Evolutionary conservation across 2,329 filamentous ascomycete species (phyloP).

Genomic region (Capronia americana): DNA sequence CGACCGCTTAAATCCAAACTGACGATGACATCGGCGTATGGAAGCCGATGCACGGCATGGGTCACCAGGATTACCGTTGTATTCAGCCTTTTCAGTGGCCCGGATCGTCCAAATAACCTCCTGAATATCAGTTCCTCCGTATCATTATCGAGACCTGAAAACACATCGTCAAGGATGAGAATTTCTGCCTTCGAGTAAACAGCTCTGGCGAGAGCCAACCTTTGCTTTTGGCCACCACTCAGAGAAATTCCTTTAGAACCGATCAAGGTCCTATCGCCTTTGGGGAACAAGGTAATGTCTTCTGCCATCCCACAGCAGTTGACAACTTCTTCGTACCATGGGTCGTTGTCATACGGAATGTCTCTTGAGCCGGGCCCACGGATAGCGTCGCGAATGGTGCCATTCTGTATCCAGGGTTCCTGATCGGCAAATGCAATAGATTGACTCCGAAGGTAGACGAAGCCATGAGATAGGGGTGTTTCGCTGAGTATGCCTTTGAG

Average conservation of each 20-base stretch:
- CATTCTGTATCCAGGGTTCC: conserved; percentile 38
- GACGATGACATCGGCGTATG: conserved; percentile 52
- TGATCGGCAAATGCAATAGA: conserved; percentile 37
- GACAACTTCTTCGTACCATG: conserved; percentile 42
- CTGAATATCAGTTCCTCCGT: conserved; percentile 59
- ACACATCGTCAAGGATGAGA: conserved; percentile 59
- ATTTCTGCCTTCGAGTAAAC: conserved; percentile 58
- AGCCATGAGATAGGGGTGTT: conserved; percentile 29
- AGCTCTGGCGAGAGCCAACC: conserved; percentile 57
- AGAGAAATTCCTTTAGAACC: conserved; percentile 40
- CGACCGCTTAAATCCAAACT: conserved; percentile 48
- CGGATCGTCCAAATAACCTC: conserved; percentile 54
- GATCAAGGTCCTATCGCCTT: conserved; percentile 38
- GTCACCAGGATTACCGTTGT: conserved; percentile 49
- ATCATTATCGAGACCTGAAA: conserved; percentile 58
- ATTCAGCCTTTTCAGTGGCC: conserved; percentile 51
- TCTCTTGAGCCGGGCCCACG: conserved; percentile 32
- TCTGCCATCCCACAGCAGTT: conserved; percentile 38
- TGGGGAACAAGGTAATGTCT: conserved; percentile 38
- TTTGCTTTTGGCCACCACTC: conserved; percentile 43
- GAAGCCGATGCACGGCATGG: conserved; percentile 47
- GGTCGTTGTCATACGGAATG: conserved; percentile 28
- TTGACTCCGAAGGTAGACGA: conserved; percentile 28
- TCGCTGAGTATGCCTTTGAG: conserved; percentile 38
- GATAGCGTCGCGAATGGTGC: conserved; percentile 39